Conservation (phyloP, 805 yeast genomes). For the Cyberlindnera amylophila region DNA sequence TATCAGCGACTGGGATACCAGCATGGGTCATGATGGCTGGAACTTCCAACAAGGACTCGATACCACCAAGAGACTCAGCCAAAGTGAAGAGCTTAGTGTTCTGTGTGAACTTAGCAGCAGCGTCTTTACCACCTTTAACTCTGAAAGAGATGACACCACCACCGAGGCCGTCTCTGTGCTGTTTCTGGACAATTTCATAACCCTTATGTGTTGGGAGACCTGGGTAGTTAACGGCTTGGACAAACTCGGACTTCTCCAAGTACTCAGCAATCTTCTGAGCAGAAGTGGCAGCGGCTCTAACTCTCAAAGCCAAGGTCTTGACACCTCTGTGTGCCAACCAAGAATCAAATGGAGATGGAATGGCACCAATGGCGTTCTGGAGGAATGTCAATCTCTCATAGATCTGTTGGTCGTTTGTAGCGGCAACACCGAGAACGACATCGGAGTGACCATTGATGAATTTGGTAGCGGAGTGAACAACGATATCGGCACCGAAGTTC, state of each 20-base stretch:
- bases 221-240: constrained; percentile 75
- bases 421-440: constrained; percentile 82
- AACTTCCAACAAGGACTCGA: constrained; percentile 80
- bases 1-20: constrained; percentile 74
- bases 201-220: constrained; percentile 66
- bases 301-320: constrained; percentile 81
- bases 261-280: constrained; percentile 71
- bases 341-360: constrained; percentile 86
- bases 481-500: constrained; percentile 79
- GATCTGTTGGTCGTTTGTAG: constrained; percentile 57
- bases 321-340: constrained; percentile 93
- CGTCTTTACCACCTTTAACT: constrained; percentile 75
- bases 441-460: constrained; percentile 92
- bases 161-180: constrained; percentile 81
- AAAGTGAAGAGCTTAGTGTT: constrained; percentile 73
- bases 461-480: constrained; percentile 85
- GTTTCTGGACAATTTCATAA: constrained; percentile 60
- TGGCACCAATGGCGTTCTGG: constrained; percentile 85
- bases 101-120: constrained; percentile 71
- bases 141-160: constrained; percentile 92
- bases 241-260: constrained; percentile 47
- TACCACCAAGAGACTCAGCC: constrained; percentile 90
- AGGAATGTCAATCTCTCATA: constrained; percentile 67
- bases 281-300: constrained; percentile 58
- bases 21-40: constrained; percentile 94